phyloP scores from a whole-genome alignment of 495 filamentous ascomycete genomes.

The Talaromyces proteolyticus region DNA sequence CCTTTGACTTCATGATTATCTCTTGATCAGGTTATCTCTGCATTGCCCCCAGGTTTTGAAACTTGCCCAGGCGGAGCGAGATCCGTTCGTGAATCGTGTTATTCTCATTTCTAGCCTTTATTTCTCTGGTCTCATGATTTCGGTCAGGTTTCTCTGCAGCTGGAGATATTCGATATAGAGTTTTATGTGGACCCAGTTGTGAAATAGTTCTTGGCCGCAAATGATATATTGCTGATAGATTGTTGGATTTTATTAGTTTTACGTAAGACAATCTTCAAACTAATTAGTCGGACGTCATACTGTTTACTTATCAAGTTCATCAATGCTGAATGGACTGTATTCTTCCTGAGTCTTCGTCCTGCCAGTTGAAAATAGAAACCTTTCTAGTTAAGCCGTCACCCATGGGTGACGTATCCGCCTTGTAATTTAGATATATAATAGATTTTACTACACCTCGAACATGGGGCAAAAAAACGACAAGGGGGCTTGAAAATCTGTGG shows the following conservation, averaged over 20 bases:
- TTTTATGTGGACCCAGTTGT: not conserved
- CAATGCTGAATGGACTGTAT: no score
- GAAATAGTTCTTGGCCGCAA: not conserved
- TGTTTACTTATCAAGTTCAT: no score
- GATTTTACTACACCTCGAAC: not conserved
- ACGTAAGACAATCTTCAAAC: not conserved
- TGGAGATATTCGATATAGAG: not conserved
- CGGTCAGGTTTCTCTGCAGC: not conserved
- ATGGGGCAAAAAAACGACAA: not conserved
- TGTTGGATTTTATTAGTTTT: not conserved
- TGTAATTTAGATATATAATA: not conserved
- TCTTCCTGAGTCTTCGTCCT: no score
- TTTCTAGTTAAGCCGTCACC: no score
- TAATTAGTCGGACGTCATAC: not conserved
- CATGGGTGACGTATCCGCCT: not conserved
- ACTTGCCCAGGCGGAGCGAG: not conserved
- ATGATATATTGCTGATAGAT: not conserved
- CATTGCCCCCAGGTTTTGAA: not conserved
- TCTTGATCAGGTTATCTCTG: not conserved
- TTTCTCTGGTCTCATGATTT: not conserved
- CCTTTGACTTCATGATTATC: not conserved
- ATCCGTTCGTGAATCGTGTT: not conserved
- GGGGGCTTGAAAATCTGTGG: not conserved
- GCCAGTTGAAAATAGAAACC: no score
- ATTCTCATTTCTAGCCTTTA: not conserved